phyloP scores from a whole-genome alignment of 2,329 filamentous ascomycete genomes.

The Cladorrhinum sp. region DNA sequence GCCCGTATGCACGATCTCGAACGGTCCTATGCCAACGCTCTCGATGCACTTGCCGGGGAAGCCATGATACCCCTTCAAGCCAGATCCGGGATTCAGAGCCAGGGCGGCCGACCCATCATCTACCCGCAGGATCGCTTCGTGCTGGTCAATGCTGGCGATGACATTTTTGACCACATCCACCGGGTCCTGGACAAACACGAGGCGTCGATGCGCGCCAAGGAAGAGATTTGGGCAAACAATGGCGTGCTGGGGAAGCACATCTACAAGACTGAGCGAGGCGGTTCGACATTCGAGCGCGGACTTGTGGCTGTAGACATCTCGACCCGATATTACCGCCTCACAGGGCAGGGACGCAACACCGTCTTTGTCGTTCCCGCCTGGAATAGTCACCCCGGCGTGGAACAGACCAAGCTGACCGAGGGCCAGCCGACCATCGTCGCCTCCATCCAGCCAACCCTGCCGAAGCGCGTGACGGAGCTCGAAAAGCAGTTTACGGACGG shows the following conservation, averaged over 20 bases:
- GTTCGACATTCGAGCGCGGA: conserved; percentile 39
- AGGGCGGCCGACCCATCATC: conserved; percentile 49
- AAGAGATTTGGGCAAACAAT: conserved; percentile 32
- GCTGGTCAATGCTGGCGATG: conserved; percentile 52
- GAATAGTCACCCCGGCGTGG: conserved; percentile 43
- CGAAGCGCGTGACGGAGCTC: conserved; percentile 35
- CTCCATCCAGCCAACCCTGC: conserved; percentile 28
- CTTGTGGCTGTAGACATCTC: conserved; percentile 48
- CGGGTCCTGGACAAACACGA: conserved; percentile 46
- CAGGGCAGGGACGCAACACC: conserved; percentile 42
- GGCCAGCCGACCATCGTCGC: conserved; percentile 39
- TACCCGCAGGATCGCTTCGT: conserved; percentile 56
- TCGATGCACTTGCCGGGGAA: conserved; percentile 50
- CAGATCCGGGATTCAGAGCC: conserved; percentile 51
- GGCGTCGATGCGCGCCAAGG: conserved; percentile 33
- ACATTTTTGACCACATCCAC: conserved; percentile 47
- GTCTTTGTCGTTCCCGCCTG: conserved; percentile 54
- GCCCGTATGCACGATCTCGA: conserved; percentile 57
- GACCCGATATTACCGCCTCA: conserved; percentile 53
- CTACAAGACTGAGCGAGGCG: conserved; percentile 26
- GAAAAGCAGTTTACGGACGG: conserved; percentile 28
- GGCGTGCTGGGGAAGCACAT: conserved; percentile 41
- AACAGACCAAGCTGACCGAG: conserved; percentile 46
- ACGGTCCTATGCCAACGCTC: conserved; percentile 47
- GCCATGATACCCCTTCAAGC: conserved; percentile 50